Evolutionary conservation across 108 stramenopile species (phyloP), one percentile per base, ranked within the genome.

Genomic region (Pseudonitzschia pungens): DNA sequence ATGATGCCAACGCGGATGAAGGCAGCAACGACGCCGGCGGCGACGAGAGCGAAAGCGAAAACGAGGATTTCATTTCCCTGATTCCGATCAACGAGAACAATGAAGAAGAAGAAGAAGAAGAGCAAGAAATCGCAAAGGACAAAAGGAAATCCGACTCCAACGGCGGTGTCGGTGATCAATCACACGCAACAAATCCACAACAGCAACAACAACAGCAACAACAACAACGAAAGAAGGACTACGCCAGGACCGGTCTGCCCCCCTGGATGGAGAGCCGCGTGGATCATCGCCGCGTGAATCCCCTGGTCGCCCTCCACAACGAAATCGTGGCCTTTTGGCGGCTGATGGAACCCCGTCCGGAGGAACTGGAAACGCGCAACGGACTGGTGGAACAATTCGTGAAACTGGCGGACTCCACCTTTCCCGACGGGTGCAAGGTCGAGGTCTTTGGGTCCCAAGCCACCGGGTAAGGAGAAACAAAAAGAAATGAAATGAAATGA

Each of bases 241-340:
- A 8, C 21, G 15, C 18, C n/a, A 15, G 67, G 44, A 28, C 29
- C 59, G 54, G 33, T 28, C 22, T 82, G 69, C 84, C 83, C 43
- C 86, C 86, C 51, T 85, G 86, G 86, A 85, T 83, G 86, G 67
- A 75, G 15, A n/a, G 62, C 11, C 26, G 28, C 48, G 51, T 75
- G 2, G 69, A 78, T 72, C 22, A 50, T 50, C 75, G 52, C 11
- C 69, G 72, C 5, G 57, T 68, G 7, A 81, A 87, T 41, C 87
- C 86, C 10, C 60, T 97, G 16, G 81, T 95, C 10, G 71, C 81
- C 15, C 77, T 99, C 36, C 99, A 99, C 85, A 96, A 98, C 80
- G 99, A 99, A 84, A 93, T 99, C 53, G 88, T 98, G 4, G 84
- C 87, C 11, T 97, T 99, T 75, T 88, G 90, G 41, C 77, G 85